Conservation (phyloP, 164 flowering plant species). For the Stephania japonica region DNA sequence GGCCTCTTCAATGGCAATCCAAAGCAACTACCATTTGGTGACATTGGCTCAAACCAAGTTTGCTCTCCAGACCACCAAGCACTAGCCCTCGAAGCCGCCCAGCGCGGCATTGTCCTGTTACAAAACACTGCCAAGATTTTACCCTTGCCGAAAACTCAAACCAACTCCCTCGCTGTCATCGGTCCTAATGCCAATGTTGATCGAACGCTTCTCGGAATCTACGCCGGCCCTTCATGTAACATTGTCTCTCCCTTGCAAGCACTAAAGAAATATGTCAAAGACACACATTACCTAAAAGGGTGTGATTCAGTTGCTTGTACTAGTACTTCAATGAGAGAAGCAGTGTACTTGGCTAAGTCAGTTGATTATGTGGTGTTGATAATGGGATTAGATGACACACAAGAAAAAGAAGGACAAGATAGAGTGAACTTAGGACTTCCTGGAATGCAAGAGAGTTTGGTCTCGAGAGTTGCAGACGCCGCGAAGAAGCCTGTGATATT, state of each 20-base stretch:
- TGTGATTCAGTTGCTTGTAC: slow-evolving; percentile 52
- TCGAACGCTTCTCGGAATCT: slow-evolving; percentile 53
- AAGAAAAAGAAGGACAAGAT: slow-evolving; percentile 58
- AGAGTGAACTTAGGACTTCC: slow-evolving; percentile 55
- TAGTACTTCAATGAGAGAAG: slow-evolving; percentile 29
- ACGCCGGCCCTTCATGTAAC: slow-evolving; percentile 61
- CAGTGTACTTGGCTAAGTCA: slow-evolving; percentile 44
- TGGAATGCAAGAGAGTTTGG: slow-evolving; percentile 54
- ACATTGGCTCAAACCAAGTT: slow-evolving; percentile 33
- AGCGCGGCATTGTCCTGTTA: slow-evolving; percentile 53
- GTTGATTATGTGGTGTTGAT: slow-evolving; percentile 62
- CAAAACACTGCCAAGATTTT: slow-evolving; percentile 53
- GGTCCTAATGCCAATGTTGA: slow-evolving; percentile 68
- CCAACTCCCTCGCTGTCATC: slow-evolving; percentile 49
- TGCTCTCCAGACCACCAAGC: slow-evolving; percentile 45
- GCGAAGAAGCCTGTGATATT: slow-evolving; percentile 64
- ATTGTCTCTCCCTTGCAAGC: slow-evolving; percentile 42
- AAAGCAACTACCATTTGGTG: slow-evolving; percentile 32
- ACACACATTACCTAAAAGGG: slow-evolving; percentile 33
- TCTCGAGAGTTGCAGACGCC: slow-evolving; percentile 42
- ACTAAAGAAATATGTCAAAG: slow-evolving; percentile 32
- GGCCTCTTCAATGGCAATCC: slow-evolving; percentile 80
- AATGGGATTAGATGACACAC: slow-evolving; percentile 73
- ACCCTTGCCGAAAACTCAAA: slow-evolving; percentile 39
- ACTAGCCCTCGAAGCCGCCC: slow-evolving; percentile 65